A percentile compares a stretch with the other conserved stretches of the same genome.
Evolutionary conservation across 1,139 yeast species (phyloP).

Genomic region (Yamadazyma epiphylla): DNA sequence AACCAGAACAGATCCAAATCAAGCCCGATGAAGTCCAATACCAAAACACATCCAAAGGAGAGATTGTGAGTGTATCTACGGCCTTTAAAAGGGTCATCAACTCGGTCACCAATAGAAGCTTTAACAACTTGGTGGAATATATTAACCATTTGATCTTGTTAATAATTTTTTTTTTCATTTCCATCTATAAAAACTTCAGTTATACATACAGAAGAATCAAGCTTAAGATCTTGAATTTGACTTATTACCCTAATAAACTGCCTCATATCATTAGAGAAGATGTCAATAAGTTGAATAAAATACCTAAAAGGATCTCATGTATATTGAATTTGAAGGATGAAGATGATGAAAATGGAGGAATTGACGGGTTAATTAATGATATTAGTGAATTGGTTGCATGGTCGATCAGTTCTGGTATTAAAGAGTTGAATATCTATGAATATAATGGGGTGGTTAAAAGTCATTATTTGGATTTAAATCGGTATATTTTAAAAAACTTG

Average conservation of each 20-base stretch:
- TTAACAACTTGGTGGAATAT: constrained; percentile 4
- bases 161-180: constrained; percentile 50
- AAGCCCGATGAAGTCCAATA: no score
- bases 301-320: constrained; percentile 75
- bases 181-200: constrained; percentile 51
- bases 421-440: constrained; percentile 72
- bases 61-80: no score
- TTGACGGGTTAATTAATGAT: constrained; percentile 75
- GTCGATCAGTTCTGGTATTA: constrained; percentile 83
- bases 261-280: constrained; percentile 88
- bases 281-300: constrained; percentile 63
- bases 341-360: constrained; percentile 84
- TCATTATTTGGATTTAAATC: constrained; percentile 50
- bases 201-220: constrained; percentile 51
- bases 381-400: constrained; percentile 79
- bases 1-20: no score
- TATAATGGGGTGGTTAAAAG: constrained; percentile 62
- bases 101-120: not conserved
- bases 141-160: constrained; percentile 39
- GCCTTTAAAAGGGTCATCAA: no score
- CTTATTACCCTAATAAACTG: constrained; percentile 77
- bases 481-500: constrained; percentile 58
- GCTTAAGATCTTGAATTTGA: constrained; percentile 57
- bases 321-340: constrained; percentile 68
- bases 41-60: no score